phyloP scores from a whole-genome alignment of 352 stramenopile species.

The Globisporangium carolinianum region DNA sequence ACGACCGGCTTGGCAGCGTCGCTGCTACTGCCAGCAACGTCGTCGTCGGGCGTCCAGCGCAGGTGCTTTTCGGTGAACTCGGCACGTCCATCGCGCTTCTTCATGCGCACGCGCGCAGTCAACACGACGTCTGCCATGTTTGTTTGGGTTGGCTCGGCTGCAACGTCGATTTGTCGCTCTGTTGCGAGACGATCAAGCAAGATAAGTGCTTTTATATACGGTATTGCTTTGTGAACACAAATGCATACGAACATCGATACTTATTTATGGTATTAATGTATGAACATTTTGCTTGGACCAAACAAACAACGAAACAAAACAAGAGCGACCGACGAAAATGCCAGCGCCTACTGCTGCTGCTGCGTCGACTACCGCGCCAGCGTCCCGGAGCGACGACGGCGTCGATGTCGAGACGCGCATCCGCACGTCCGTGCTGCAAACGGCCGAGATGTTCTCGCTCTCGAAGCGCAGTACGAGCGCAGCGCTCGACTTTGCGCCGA shows the following conservation, averaged over 20 bases:
- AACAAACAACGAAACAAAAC: not conserved
- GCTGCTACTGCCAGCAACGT: not conserved
- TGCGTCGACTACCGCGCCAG: not conserved
- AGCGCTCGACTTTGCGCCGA: conserved; percentile 49
- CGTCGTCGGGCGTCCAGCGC: conserved; percentile 44
- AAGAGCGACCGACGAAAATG: not conserved
- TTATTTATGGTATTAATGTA: too few relatives aligned
- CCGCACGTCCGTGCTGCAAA: conserved; percentile 54
- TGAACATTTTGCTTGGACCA: too few relatives aligned
- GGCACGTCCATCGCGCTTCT: conserved; percentile 67
- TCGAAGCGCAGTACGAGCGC: conserved; percentile 43
- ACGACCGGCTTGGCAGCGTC: conserved; percentile 31
- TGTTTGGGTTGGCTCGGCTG: not conserved
- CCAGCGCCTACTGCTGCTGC: not conserved
- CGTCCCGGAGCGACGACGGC: not conserved
- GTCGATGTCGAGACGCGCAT: conserved; percentile 34
- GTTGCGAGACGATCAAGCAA: too few relatives aligned
- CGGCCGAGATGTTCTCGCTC: conserved; percentile 64
- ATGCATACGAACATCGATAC: too few relatives aligned
- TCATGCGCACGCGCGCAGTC: conserved; percentile 59
- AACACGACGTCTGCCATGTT: conserved; percentile 17
- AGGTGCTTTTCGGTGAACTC: conserved; percentile 54
- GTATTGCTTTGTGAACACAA: too few relatives aligned
- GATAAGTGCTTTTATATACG: too few relatives aligned
- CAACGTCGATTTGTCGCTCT: too few relatives aligned